Base-by-base conservation (phyloP, 2,329 filamentous ascomycete species). In the Penicillium hordei region DNA sequence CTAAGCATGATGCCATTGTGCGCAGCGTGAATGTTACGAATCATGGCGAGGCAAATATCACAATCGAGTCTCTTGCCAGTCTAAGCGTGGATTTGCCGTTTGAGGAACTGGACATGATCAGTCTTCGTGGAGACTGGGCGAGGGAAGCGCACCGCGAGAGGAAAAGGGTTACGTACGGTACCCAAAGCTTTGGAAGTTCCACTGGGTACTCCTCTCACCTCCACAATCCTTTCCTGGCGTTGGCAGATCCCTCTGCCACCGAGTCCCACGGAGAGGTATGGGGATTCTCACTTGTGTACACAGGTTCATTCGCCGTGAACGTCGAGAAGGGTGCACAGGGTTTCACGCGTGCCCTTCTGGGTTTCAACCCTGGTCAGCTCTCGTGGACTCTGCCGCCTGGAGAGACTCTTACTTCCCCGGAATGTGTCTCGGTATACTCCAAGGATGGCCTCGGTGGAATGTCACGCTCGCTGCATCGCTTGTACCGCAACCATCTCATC, bases 251-350 rank as follows among this genome's bases (percentile, higher is more conserved):
- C 0, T 76, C 75, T 0, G 84, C 86, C 0, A 88, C 85, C 1
- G 86, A 89, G 64, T 79, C 80, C 0, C 77, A 80, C 2, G 86
- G 86, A 1, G 80, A 87, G 38, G 85, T 83, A 7, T 88, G 84
- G 79, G 86, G 85, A 0, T 88, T 88, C 69, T 86, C 83, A 1
- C 78, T 88, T 2, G 76, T 89, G 19, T 89, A 87, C 70, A 84
- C 84, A 0, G 86, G 86, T 2, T 87, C 84, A 0, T 88, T 87
- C 63, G 75, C 79, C 1, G 83, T 82, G 0, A 80, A 84, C n/a
- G 80, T 87, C 0, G 85, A 88, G 64, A 84, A 83, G 53, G 81
- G 82, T 58, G 86, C 85, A 0, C 84, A 87, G 39, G 86, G 86
- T 0, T 78, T 85, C 57, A 84, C 85, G 0, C 82, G 86, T 3